Evolutionary conservation across 305 asterid species (phyloP).

Genomic region (Fraxinus dipetala): DNA sequence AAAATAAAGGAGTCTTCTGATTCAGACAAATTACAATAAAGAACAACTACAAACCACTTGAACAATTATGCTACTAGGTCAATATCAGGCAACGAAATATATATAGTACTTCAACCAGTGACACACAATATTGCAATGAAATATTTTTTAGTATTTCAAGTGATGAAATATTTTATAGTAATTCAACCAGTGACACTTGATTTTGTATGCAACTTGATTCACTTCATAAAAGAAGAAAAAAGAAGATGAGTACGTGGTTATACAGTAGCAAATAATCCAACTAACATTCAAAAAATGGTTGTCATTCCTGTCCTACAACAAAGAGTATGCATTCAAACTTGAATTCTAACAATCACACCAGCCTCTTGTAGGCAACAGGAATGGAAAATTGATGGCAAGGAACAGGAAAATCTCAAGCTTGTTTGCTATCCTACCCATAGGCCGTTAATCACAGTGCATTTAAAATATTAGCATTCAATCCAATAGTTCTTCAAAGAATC

Average conservation of each 20-base stretch:
- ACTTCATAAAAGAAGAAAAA: background rate
- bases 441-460: background rate
- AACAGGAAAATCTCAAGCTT: background rate
- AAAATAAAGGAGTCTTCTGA: background rate
- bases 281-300: background rate
- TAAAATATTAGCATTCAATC: background rate
- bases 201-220: background rate
- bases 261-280: background rate
- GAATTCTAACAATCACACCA: background rate
- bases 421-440: background rate
- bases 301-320: background rate
- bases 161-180: background rate
- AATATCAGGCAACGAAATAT: background rate
- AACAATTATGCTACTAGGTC: background rate
- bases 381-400: background rate
- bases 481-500: background rate
- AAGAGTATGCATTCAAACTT: background rate
- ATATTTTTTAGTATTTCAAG: background rate
- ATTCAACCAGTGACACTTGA: background rate
- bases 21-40: background rate
- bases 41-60: background rate
- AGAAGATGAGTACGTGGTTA: background rate
- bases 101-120: background rate
- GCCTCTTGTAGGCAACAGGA: background rate
- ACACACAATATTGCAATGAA: background rate